These are phyloP conservation scores for Lasiosphaeriaceae sp. DNA, from an alignment of 495 filamentous ascomycete genomes.

Conservation along the genomic window DNA sequence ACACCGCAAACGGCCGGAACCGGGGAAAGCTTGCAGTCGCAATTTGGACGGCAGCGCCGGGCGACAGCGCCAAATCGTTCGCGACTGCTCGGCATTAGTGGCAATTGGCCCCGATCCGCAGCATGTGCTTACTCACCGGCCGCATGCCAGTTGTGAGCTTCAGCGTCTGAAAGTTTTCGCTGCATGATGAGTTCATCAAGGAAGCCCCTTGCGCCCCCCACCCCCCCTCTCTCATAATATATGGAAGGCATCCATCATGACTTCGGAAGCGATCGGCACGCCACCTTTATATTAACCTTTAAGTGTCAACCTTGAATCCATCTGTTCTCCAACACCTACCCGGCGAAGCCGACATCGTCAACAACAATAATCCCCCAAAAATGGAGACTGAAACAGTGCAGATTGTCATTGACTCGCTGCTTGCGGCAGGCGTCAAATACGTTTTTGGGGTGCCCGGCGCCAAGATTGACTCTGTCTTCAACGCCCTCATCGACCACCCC, in stretches of 20 bases:
- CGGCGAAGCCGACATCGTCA: no score
- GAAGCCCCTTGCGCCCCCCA: background rate
- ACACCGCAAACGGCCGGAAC: no score
- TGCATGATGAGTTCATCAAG: background rate
- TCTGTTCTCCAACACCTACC: no score
- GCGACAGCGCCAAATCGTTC: no score
- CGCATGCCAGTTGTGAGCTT: background rate
- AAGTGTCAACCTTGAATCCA: no score
- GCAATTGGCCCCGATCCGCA: background rate
- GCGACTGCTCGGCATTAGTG: no score
- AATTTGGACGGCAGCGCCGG: background rate
- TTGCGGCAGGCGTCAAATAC: constrained; percentile 35
- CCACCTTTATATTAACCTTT: background rate
- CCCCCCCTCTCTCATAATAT: no score
- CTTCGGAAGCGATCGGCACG: background rate
- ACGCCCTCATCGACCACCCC: constrained; percentile 33
- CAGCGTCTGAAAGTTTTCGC: background rate
- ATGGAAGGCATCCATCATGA: background rate
- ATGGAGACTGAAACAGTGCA: constrained; percentile 25
- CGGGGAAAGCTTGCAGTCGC: no score
- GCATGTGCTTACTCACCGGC: background rate
- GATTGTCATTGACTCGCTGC: constrained; percentile 35
- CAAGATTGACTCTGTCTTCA: constrained; percentile 38
- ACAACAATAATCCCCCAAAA: no score
- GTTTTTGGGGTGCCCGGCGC: constrained; percentile 38